phyloP scores from a whole-genome alignment of 116 monocot species.

The Cymodocea nodosa region DNA sequence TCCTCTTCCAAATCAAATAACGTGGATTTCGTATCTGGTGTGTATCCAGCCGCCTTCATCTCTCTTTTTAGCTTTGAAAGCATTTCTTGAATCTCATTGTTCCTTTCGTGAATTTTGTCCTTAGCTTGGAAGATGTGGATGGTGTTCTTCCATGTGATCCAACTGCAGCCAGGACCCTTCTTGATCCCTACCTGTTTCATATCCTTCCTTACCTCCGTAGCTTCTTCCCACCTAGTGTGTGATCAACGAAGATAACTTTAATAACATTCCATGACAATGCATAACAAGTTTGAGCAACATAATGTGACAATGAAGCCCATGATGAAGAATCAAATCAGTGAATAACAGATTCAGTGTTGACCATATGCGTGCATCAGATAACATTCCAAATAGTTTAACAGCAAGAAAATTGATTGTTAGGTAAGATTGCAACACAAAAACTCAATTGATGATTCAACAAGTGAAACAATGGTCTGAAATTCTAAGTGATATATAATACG shows the following conservation, averaged over 20 bases:
- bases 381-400: too few relatives aligned
- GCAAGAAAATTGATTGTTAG: too few relatives aligned
- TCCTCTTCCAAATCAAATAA: conserved; percentile 22
- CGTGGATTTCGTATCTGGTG: conserved; percentile 11
- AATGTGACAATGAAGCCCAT: not conserved
- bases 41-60: conserved; percentile 13
- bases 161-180: conserved; percentile 23
- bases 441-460: too few relatives aligned
- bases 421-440: too few relatives aligned
- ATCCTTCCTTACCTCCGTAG: conserved; percentile 10
- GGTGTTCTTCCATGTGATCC: conserved; percentile 15
- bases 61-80: conserved; percentile 4
- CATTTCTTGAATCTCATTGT: conserved; percentile 11
- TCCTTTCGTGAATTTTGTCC: conserved; percentile 4
- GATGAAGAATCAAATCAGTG: too few relatives aligned
- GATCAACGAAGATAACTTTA: not conserved
- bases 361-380: too few relatives aligned
- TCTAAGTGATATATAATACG: too few relatives aligned
- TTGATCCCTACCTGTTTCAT: conserved; percentile 17
- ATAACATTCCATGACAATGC: not conserved
- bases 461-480: too few relatives aligned
- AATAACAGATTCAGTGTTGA: too few relatives aligned
- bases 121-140: conserved; percentile 20
- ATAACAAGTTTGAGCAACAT: not conserved
- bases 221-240: conserved; percentile 17